These are phyloP conservation scores for Oryza meyeriana DNA, from an alignment of 176 grass and related monocot genomes.

Conservation along the genomic window DNA sequence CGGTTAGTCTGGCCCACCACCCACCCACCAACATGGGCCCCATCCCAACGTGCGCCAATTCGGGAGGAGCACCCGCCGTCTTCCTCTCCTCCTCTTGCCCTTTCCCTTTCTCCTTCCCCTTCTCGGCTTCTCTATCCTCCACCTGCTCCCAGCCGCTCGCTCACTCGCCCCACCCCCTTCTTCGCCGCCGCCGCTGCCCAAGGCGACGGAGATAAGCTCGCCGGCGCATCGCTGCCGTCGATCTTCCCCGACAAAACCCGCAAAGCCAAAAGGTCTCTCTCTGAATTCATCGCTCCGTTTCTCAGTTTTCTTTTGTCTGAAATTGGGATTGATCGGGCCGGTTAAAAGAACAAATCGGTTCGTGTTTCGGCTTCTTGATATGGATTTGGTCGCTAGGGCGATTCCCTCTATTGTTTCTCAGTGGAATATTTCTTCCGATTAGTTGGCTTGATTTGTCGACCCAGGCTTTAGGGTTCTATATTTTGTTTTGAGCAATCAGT, in stretches of 20 bases:
- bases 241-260: background rate
- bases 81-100: background rate
- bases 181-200: background rate
- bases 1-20: background rate
- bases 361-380: background rate
- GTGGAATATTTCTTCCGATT: background rate
- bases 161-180: conserved; percentile 3
- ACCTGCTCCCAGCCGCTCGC: background rate
- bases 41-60: conserved; percentile 26
- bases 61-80: background rate
- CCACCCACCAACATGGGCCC: background rate
- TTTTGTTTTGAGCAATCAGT: background rate
- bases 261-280: background rate
- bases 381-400: background rate
- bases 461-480: background rate
- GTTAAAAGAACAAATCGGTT: too few species aligned
- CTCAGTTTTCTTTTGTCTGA: background rate
- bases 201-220: background rate
- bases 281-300: background rate
- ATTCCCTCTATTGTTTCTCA: background rate
- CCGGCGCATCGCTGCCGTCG: background rate
- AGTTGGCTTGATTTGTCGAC: too few species aligned
- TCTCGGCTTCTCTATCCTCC: background rate
- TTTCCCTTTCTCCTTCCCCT: background rate
- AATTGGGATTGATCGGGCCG: background rate